Conservation (phyloP, 2,329 filamentous ascomycete genomes). For the Hypoxylon sp. region DNA sequence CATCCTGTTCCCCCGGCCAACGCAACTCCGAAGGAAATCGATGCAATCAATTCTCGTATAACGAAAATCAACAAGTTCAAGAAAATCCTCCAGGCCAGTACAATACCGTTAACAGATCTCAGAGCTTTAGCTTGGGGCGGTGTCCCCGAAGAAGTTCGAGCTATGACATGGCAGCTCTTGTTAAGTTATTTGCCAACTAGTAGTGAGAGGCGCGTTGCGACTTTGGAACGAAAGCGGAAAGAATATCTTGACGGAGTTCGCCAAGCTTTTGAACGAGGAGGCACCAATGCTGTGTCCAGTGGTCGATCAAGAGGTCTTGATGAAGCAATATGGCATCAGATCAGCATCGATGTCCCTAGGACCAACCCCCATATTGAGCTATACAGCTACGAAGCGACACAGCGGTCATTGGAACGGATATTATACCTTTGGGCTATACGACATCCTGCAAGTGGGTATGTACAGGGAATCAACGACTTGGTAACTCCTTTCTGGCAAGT, state of each 20-base stretch:
- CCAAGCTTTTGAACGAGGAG: conserved; percentile 77
- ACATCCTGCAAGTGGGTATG: conserved; percentile 96
- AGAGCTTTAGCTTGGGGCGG: conserved; percentile 93
- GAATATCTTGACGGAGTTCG: conserved; percentile 95
- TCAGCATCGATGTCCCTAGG: conserved; percentile 96
- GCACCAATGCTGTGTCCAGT: conserved; percentile 59
- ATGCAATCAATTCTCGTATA: conserved; percentile 88
- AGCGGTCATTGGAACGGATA: conserved; percentile 93
- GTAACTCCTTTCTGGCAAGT: conserved; percentile 99
- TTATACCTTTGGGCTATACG: conserved; percentile 98
- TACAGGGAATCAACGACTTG: conserved; percentile 98
- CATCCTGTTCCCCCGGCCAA: conserved; percentile 82
- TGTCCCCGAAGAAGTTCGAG: conserved; percentile 92
- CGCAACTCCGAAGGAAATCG: conserved; percentile 85
- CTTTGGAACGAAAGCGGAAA: conserved; percentile 92
- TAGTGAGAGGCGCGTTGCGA: conserved; percentile 90
- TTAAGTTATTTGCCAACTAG: conserved; percentile 97
- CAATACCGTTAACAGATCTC: conserved; percentile 87
- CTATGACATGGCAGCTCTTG: conserved; percentile 98
- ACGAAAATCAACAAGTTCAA: conserved; percentile 99
- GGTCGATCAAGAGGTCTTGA: conserved; percentile 79
- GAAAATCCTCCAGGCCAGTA: conserved; percentile 90
- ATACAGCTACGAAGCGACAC: conserved; percentile 96
- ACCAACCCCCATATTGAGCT: conserved; percentile 97
- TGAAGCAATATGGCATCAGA: conserved; percentile 99